Evolutionary conservation across 1,284 basidiomycete species (phyloP), one percentile per base, ranked within the genome.

Genomic region (Leucocoprinus gongylophorus): DNA sequence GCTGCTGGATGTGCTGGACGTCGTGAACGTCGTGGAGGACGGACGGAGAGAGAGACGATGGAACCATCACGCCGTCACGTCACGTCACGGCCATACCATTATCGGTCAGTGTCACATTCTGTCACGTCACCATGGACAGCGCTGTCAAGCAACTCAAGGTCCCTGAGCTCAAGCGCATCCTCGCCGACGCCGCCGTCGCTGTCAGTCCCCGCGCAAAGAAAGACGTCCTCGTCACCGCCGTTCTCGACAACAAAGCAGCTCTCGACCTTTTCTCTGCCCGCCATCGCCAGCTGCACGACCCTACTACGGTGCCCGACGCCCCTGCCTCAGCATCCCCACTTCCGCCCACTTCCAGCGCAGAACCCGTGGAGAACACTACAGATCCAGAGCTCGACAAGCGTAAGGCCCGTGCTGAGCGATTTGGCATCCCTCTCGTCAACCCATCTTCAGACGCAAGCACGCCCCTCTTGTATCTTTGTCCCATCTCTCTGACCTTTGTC

Each of bases 101-200:
- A 42, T 42, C 39, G 32, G 30, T 39, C 15, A 17, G 60, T 33
- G 57, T 61, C 62, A 65, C 65, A 58, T 54, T 46, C 44, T 10
- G 41, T 50, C 49, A 42, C 29, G 51, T 55, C 53, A 55, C 50
- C 62, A 81, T 82, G 79, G 78, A 81, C 47, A 53, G 72, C 17
- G 79, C 82, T 61, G 68, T 75, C 55, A 82, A 82, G 68, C 65
- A 79, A 2, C 79, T 87, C 70, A 87, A 85, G 66, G 84, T 88
- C 64, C 74, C 75, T 32, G 85, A 87, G 56, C 80, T 88, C 65
- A 82, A 73, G 60, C 74, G 78, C 50, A 75, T 87, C 57, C 77
- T 86, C 59, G 48, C 72, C 46, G 72, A 72, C 44, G 83, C 81
- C 28, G 57, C 63, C 38, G 67, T 79, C 48, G 33, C 74, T 10